Evolutionary conservation across 345 rosid species (phyloP).

Genomic region (Clausena lansium): DNA sequence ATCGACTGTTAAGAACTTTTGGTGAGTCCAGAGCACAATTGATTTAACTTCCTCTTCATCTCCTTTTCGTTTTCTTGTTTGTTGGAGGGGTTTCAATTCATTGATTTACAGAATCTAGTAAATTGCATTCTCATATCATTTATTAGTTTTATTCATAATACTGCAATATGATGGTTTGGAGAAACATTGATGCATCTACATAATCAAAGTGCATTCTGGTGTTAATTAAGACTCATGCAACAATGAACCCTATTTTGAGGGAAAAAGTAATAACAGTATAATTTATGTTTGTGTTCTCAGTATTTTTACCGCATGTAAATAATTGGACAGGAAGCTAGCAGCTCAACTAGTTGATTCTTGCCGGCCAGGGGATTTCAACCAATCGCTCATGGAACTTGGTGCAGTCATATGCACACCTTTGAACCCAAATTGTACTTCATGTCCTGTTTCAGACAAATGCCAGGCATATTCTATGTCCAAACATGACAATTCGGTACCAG

Average conservation of each 20-base stretch:
- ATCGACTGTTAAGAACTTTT: slow-evolving; percentile 51
- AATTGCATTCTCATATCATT: not conserved
- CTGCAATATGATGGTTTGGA: not conserved
- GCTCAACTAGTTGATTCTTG: slow-evolving; percentile 80
- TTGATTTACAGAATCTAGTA: not conserved
- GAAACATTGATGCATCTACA: not conserved
- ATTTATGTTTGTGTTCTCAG: not conserved
- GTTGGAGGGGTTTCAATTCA: not conserved
- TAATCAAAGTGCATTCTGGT: not conserved
- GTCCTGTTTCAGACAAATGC: slow-evolving; percentile 79
- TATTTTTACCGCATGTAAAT: slow-evolving; percentile 18
- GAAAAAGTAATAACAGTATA: not conserved
- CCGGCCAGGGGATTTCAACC: slow-evolving; percentile 94
- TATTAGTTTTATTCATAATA: not conserved
- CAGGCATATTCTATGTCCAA: slow-evolving; percentile 55
- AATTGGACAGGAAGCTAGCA: slow-evolving; percentile 66
- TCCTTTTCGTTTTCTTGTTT: not conserved
- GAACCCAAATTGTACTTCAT: slow-evolving; percentile 69
- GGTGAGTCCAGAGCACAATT: slow-evolving; percentile 43
- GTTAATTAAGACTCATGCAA: not conserved
- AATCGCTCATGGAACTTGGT: slow-evolving; percentile 95
- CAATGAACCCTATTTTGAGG: not conserved
- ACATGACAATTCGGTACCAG: slow-evolving; percentile 41
- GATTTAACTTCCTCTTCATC: slow-evolving; percentile 3
- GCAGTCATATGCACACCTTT: slow-evolving; percentile 77